These are phyloP conservation scores for Carex cristatella DNA, from an alignment of 176 grass and related monocot genomes.

Conservation along the genomic window DNA sequence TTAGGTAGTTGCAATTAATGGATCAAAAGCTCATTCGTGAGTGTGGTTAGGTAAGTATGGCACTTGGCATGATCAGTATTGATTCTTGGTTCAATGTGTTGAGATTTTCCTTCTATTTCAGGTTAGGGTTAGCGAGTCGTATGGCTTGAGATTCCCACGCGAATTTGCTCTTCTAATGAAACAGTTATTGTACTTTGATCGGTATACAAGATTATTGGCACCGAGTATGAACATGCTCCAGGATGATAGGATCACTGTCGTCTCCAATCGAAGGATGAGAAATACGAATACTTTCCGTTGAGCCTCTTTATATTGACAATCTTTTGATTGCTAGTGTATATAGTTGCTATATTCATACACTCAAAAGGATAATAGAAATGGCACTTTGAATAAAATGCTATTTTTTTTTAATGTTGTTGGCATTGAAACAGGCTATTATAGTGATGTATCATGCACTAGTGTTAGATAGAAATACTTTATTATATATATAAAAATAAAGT, in stretches of 20 bases:
- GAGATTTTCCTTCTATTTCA: conserved; percentile 32
- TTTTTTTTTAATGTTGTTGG: background rate
- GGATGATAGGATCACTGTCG: conserved; percentile 72
- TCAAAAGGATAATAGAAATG: background rate
- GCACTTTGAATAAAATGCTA: background rate
- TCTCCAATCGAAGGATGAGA: conserved; percentile 51
- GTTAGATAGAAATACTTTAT: background rate
- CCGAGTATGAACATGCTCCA: conserved; percentile 95
- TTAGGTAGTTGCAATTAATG: background rate
- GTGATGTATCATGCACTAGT: background rate
- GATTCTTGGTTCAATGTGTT: background rate
- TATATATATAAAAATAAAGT: too few species aligned
- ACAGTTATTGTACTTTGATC: conserved; percentile 93
- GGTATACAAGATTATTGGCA: conserved; percentile 78
- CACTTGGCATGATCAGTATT: background rate
- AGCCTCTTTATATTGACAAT: background rate
- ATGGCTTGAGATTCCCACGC: conserved; percentile 85
- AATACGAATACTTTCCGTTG: conserved; percentile 18
- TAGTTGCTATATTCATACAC: background rate
- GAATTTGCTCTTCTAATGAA: conserved; percentile 96
- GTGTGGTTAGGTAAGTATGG: background rate
- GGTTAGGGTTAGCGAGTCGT: conserved; percentile 94
- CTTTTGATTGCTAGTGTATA: background rate
- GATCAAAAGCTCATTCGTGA: background rate
- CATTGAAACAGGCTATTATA: background rate